Base-by-base conservation (phyloP, 78 protist species). In the Goniomonas avonlea region DNA sequence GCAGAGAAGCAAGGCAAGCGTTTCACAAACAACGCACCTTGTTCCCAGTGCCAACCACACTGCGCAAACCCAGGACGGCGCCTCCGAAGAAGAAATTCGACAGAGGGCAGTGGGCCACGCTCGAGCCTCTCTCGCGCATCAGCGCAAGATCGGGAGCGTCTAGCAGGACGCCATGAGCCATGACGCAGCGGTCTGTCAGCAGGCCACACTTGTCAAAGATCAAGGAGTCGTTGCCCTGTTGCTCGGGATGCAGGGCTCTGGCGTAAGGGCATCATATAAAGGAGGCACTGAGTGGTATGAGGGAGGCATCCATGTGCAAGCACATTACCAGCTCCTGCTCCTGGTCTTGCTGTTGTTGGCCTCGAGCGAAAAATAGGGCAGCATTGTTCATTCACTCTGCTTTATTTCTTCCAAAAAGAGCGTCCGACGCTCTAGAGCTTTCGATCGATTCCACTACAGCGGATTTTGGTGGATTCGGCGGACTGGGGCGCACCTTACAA, bases 121-220 rank as follows among this genome's bases (percentile, higher is more conserved):
- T 31, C 45, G 71, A 37, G 4, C 71, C 71, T 3, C 71, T 39
- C 43, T 17, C 25, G 37, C 71, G 58, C 77, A 71, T 35, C 75
- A 35, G 8, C 25, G 3, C 48, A 29, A 27, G 34, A 15, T 78
- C 82, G 29, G 17, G 73, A 11, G 23, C 73, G 29, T 15, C 5
- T 50, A 59, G 43, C 58, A 59, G 73, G 31, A 63, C 63, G 31
- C 43, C 82, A 59, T 78, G 82, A 25, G 82, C 82, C 61, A 78
- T 37, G 32, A 78, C 45, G 31, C 45, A 59, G 41, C 38, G 15
- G 40, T 18, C 55, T n/a, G 27, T 55, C 73, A 78, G 63, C 50
- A 78, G 55, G 38, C 82, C 82, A 20, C 13, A 23, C 29, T 27
- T 8, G 82, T 78, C 71, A 18, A 78, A 45, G 23, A 66, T 78